These are phyloP conservation scores for Metroxylon sagu DNA, from an alignment of 176 grass and related monocot species.

Conservation along the genomic window DNA sequence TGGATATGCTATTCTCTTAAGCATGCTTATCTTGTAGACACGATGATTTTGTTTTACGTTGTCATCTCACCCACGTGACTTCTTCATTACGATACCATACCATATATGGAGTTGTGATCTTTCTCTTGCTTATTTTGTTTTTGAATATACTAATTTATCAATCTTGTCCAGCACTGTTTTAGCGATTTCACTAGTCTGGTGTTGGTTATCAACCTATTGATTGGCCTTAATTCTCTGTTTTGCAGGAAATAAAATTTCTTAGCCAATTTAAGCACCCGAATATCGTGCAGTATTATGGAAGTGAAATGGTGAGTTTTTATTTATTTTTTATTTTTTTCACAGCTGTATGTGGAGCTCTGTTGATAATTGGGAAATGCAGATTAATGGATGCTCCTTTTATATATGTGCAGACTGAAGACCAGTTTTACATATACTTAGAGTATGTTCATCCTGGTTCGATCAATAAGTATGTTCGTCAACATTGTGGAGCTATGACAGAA, in stretches of 20 bases:
- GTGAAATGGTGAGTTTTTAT: conserved; percentile 61
- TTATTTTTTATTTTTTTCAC: neutral
- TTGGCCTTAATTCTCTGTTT: conserved; percentile 23
- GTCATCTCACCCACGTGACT: no score
- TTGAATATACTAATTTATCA: no score
- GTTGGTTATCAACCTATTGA: conserved; percentile 9
- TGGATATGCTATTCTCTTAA: no score
- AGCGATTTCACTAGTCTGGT: neutral
- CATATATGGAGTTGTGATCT: no score
- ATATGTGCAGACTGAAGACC: conserved; percentile 43
- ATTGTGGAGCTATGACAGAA: conserved; percentile 87
- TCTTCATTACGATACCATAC: no score
- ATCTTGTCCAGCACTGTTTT: neutral
- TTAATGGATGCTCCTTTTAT: no score
- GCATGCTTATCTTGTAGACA: no score
- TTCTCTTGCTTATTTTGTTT: no score
- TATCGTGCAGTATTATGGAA: conserved; percentile 94
- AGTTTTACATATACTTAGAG: conserved; percentile 95
- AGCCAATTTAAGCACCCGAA: conserved; percentile 93
- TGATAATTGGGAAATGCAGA: no score
- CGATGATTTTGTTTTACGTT: no score
- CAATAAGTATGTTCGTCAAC: conserved; percentile 82
- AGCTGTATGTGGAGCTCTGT: no score
- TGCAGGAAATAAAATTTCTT: conserved; percentile 93
- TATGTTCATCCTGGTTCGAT: conserved; percentile 98